These are phyloP conservation scores for Albizia julibrissin DNA, from an alignment of 306 rosid genomes.

Conservation along the genomic window DNA sequence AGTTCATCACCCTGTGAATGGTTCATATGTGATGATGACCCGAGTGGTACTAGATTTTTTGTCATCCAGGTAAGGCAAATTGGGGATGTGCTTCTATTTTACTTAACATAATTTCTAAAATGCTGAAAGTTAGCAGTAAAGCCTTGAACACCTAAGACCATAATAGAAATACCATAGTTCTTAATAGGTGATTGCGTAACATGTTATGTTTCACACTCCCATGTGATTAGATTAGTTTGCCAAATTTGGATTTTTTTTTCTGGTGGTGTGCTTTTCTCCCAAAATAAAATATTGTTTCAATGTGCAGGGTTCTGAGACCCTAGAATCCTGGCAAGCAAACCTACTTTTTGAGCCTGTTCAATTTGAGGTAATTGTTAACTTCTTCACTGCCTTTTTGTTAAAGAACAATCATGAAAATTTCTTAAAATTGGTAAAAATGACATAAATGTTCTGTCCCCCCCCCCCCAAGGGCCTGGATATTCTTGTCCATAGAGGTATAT, in stretches of 20 bases:
- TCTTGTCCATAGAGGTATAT: slow-evolving; percentile 92
- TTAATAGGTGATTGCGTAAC: background rate
- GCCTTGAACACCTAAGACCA: background rate
- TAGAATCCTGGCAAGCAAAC: slow-evolving; percentile 98
- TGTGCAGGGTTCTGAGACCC: slow-evolving; percentile 84
- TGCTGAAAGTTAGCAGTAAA: background rate
- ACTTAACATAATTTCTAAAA: background rate
- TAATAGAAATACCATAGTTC: background rate
- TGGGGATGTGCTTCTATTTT: background rate
- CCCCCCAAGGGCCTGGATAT: slow-evolving; percentile 72
- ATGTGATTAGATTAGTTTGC: background rate
- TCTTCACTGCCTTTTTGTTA: background rate
- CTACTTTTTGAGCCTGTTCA: slow-evolving; percentile 87
- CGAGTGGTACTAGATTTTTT: slow-evolving; percentile 67
- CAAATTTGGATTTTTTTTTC: background rate
- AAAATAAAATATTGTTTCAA: background rate
- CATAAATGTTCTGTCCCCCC: background rate
- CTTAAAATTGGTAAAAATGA: slow-evolving; percentile 27
- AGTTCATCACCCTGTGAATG: slow-evolving; percentile 90
- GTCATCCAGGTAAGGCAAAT: slow-evolving; percentile 91
- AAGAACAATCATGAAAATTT: background rate
- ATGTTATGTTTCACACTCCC: background rate
- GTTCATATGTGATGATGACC: slow-evolving; percentile 85
- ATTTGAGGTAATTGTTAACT: slow-evolving; percentile 67
- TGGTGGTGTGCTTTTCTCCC: slow-evolving; percentile 17